Evolutionary conservation across 2,329 filamentous ascomycete genomes (phyloP).

Genomic region (Botrytis elliptica): DNA sequence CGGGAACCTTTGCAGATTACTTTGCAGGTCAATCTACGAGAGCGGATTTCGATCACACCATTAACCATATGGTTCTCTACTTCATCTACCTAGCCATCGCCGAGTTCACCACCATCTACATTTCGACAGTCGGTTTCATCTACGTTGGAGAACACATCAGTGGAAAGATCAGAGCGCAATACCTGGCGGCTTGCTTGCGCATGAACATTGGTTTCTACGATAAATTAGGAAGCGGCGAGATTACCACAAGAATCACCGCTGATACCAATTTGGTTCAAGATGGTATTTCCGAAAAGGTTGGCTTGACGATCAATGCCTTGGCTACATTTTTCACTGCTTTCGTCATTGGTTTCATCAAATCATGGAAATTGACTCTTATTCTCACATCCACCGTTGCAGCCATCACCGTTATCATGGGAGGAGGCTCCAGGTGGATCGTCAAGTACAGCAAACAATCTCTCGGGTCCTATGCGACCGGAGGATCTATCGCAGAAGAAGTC

Average conservation of each 20-base stretch:
- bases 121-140: slow-evolving; percentile 85
- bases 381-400: slow-evolving; percentile 78
- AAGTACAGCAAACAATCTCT: slow-evolving; percentile 78
- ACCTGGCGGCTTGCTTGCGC: slow-evolving; percentile 77
- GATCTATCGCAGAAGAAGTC: slow-evolving; percentile 89
- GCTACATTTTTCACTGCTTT: slow-evolving; percentile 87
- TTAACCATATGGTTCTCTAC: slow-evolving; percentile 70
- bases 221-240: slow-evolving; percentile 86
- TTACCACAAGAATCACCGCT: slow-evolving; percentile 90
- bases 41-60: slow-evolving; percentile 56
- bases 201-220: slow-evolving; percentile 95
- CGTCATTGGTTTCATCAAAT: slow-evolving; percentile 84
- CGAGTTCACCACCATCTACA: slow-evolving; percentile 75
- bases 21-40: slow-evolving; percentile 52
- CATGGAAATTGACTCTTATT: slow-evolving; percentile 91
- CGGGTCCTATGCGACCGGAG: slow-evolving; percentile 77
- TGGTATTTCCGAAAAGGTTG: slow-evolving; percentile 87
- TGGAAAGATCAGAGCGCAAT: slow-evolving; percentile 76
- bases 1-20: slow-evolving; percentile 63
- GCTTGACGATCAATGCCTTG: slow-evolving; percentile 70
- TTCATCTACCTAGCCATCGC: slow-evolving; percentile 82
- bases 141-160: slow-evolving; percentile 80
- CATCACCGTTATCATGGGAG: slow-evolving; percentile 74
- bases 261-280: slow-evolving; percentile 94
- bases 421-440: slow-evolving; percentile 71